Conservation (phyloP, 2,329 filamentous ascomycete genomes). For the Monilinia fructigena region DNA sequence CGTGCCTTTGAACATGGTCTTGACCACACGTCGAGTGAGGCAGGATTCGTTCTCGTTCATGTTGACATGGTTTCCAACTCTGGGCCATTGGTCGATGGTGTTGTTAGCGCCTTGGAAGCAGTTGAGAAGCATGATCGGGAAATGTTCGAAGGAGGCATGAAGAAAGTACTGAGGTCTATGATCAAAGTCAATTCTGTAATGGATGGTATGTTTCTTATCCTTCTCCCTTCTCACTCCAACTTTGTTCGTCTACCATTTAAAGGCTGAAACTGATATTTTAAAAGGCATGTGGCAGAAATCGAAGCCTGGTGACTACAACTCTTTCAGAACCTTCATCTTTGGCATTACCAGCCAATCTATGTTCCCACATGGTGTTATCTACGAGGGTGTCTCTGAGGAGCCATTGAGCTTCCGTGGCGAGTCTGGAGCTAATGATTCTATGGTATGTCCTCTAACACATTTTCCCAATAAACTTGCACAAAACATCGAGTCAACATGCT, state of each 20-base stretch:
- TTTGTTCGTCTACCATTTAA: conserved; percentile 17
- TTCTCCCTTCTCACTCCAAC: not conserved
- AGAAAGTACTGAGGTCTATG: conserved; percentile 61
- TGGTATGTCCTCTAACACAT: conserved; percentile 49
- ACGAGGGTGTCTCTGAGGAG: conserved; percentile 76
- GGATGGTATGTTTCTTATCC: conserved; percentile 56
- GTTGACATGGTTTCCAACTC: conserved; percentile 94
- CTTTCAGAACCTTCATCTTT: conserved; percentile 95
- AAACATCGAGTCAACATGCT: not conserved
- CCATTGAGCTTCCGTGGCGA: conserved; percentile 85
- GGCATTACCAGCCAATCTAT: conserved; percentile 91
- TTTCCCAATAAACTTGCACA: no score
- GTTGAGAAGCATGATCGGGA: conserved; percentile 51
- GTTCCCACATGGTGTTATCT: conserved; percentile 90
- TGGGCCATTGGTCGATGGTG: conserved; percentile 71
- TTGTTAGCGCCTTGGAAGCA: conserved; percentile 63
- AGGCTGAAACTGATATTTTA: conserved; percentile 37
- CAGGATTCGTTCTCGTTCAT: conserved; percentile 93
- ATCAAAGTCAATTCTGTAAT: conserved; percentile 73
- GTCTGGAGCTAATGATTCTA: conserved; percentile 90
- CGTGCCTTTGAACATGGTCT: conserved; percentile 89
- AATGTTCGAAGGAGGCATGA: conserved; percentile 63
- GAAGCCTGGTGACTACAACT: conserved; percentile 78
- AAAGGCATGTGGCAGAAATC: conserved; percentile 85
- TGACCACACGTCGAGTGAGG: conserved; percentile 83